A percentile compares a stretch with the other conserved stretches of the same genome.
Conservation (phyloP, 148 eudicot species). For the Nepenthes mirabilis region DNA sequence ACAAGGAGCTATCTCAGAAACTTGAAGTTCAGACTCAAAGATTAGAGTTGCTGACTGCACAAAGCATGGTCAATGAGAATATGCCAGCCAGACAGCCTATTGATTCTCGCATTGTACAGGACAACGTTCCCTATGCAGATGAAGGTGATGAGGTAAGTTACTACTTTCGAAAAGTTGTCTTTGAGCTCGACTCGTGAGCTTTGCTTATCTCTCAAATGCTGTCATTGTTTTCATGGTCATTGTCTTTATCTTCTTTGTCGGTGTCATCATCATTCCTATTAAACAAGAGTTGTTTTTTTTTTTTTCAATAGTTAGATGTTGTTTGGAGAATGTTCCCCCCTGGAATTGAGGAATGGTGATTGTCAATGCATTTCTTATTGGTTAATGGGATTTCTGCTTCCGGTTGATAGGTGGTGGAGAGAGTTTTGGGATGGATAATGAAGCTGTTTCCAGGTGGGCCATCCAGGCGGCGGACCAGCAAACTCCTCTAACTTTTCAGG, state of each 20-base stretch:
- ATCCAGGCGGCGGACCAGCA: constrained; percentile 60
- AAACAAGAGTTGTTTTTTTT: no score
- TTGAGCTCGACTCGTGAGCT: not conserved
- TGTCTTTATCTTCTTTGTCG: not conserved
- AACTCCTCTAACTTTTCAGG: constrained; percentile 24
- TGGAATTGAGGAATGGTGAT: no score
- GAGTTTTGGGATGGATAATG: constrained; percentile 97
- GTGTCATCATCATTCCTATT: no score
- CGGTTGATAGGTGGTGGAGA: constrained; percentile 66
- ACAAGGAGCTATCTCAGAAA: constrained; percentile 71
- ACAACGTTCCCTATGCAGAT: constrained; percentile 70
- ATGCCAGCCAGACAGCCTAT: constrained; percentile 24
- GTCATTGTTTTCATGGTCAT: not conserved
- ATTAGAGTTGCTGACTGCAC: constrained; percentile 82
- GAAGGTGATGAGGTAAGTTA: constrained; percentile 92
- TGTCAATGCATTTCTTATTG: not conserved
- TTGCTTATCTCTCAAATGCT: not conserved
- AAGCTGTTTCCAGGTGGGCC: constrained; percentile 98
- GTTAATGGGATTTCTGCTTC: constrained; percentile 1
- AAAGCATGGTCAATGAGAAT: constrained; percentile 61
- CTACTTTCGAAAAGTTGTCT: no score
- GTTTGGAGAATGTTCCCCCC: no score
- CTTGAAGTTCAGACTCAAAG: constrained; percentile 97
- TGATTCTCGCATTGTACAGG: constrained; percentile 32
- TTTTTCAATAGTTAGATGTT: not conserved